Evolutionary conservation across 768 basidiomycete species (phyloP), one percentile per base, ranked within the genome.

Genomic region (Rhizopogon vulgaris): DNA sequence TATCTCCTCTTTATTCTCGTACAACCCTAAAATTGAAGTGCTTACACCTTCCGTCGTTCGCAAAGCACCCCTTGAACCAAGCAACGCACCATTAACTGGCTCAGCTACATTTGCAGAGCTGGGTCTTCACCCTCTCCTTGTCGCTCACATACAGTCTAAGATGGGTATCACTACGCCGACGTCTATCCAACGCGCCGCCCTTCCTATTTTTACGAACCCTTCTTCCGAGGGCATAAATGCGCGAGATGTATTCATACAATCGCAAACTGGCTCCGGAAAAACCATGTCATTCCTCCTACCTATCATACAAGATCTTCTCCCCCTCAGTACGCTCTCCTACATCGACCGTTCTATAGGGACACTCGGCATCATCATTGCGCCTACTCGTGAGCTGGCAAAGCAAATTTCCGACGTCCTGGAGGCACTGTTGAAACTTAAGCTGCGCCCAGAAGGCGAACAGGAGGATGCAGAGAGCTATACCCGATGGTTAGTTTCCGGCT

Each of bases 351-450:
- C 88, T 0, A 90, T 98, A 61, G 95, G 95, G 25, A 97, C 95
- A 2, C 77, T 98, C 17, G 94, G 94, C 1, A 81, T 97, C 51
- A 90, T 97, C 55, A 89, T 98, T 51, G 93, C 90, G 2, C 95
- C 95, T 1, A 97, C 95, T 3, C 83, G 94, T 48, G 96, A 98
- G 70, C 78, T 98, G 12, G 96, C 95, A 2, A 91, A 92, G 63
- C 96, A 99, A 64, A 97, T 97, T 49, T 92, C 87, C 8, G 92
- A 96, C 60, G 94, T 98, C n/a, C 76, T 97, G 11, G 91, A 93
- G 58, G 72, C 76, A 14, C 69, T 98, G 6, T 75, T 98, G 4
- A 79, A 83, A 60, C 77, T 96, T 52, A 87, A 86, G 49, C 76
- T 88, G 41, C 77, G 86, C 15, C 73, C 78, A 4, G 76, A 74